A percentile compares a stretch with the other conserved stretches of the same genome.
These are phyloP conservation scores for Penicillium hesseltinei DNA, from an alignment of 2,329 filamentous ascomycete genomes.

Conservation along the genomic window DNA sequence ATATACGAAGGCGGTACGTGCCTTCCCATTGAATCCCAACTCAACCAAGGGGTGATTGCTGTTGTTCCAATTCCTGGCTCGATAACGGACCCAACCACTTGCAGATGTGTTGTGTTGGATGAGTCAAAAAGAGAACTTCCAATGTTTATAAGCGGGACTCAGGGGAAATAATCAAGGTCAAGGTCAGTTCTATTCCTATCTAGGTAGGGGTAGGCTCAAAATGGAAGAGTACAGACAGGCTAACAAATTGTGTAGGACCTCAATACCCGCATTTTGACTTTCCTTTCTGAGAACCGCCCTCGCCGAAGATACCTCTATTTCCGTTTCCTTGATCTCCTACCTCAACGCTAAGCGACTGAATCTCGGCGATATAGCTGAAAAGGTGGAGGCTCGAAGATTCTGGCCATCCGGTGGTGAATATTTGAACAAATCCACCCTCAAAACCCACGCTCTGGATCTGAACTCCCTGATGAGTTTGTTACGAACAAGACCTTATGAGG, in stretches of 20 bases:
- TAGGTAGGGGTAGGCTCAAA: background rate
- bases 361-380: background rate
- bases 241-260: slow-evolving; percentile 14
- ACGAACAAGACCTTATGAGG: slow-evolving; percentile 4
- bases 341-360: slow-evolving; percentile 1
- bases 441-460: slow-evolving; percentile 11
- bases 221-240: background rate
- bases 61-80: slow-evolving; percentile 15
- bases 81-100: slow-evolving; percentile 6
- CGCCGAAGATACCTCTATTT: slow-evolving; percentile 22
- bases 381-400: slow-evolving; percentile 10
- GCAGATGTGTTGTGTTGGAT: slow-evolving; percentile 17
- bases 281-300: slow-evolving; percentile 17
- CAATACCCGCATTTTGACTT: slow-evolving; percentile 14
- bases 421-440: slow-evolving; percentile 10
- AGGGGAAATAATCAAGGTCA: slow-evolving; percentile 5
- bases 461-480: slow-evolving; percentile 8
- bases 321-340: slow-evolving; percentile 24
- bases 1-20: no score
- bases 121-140: slow-evolving; percentile 7
- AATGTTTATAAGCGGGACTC: background rate
- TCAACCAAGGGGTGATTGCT: slow-evolving; percentile 17
- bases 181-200: slow-evolving; percentile 2
- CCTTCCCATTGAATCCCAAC: slow-evolving; percentile 3
- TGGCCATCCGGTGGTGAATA: slow-evolving; percentile 12